These are phyloP conservation scores for Populus nigra DNA, from an alignment of 345 rosid species.

Conservation along the genomic window DNA sequence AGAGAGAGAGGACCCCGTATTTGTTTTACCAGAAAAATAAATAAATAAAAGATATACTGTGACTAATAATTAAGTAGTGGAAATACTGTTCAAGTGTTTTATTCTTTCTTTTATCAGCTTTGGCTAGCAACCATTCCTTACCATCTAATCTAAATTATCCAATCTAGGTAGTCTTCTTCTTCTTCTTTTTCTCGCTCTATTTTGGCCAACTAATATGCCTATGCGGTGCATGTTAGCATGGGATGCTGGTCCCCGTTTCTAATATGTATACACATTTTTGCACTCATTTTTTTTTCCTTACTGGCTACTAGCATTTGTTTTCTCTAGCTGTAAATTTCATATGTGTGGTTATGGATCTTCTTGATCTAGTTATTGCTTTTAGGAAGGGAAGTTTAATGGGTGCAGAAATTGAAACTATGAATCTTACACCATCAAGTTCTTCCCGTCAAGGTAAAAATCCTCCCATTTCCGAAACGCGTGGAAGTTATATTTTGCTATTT, in stretches of 20 bases:
- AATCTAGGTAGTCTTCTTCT: background rate
- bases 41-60: slow-evolving; percentile 16
- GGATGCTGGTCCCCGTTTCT: slow-evolving; percentile 70
- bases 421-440: slow-evolving; percentile 22
- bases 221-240: slow-evolving; percentile 81
- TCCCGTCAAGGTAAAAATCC: slow-evolving; percentile 45
- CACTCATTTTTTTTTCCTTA: slow-evolving; percentile 20
- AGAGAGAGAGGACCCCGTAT: slow-evolving; percentile 13
- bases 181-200: background rate
- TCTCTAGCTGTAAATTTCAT: slow-evolving; percentile 9
- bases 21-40: slow-evolving; percentile 22
- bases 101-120: slow-evolving; percentile 25
- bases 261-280: slow-evolving; percentile 22
- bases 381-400: slow-evolving; percentile 30
- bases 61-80: slow-evolving; percentile 30
- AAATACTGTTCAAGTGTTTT: slow-evolving; percentile 44
- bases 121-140: slow-evolving; percentile 43
- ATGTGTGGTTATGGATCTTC: slow-evolving; percentile 33
- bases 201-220: slow-evolving; percentile 35
- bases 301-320: slow-evolving; percentile 1
- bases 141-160: slow-evolving; percentile 28
- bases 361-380: slow-evolving; percentile 20
- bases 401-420: slow-evolving; percentile 25
- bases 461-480: background rate
- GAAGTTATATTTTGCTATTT: background rate